Evolutionary conservation across 352 stramenopile genomes (phyloP), one percentile per base, ranked within the genome.

Genomic region (Pythium folliculosum): DNA sequence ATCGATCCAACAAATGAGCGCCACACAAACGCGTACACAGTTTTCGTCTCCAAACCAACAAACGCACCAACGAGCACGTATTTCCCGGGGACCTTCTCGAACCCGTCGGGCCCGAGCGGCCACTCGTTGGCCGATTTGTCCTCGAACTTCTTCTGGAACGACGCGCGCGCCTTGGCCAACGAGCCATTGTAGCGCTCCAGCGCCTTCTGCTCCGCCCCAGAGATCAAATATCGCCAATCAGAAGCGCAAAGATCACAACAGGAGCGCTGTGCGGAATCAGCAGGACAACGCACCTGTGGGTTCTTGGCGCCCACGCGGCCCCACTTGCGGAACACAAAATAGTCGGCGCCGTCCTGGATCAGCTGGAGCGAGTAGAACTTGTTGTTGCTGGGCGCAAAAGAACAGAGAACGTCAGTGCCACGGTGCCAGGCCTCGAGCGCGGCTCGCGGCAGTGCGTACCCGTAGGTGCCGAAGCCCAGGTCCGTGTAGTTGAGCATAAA

Each of bases 361-460:
- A 91, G 64, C 70, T 91, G 83, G 50, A 86, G 60, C 79, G 82
- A 84, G 76, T 91, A 91, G 43, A 88, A 91, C 64, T 91, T 91
- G 69, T 91, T 91, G 78, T 88, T 89, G 3, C 82, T 90, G 45
- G 2, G 37, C 4, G 30, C n/a, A 43, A 10, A 47, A 47, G 40
- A 47, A 13, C 4, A 1, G 5, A n/a, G n/a, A 16, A n/a, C 9
- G 40, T 47, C 14, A n/a, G 40, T 47, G 12, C 4, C 27, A 32
- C 5, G 27, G 27, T 32, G 27, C 27, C 27, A 32, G 3, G 27
- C 5, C 27, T 32, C 27, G 27, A 2, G 5, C 2, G 5, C 5
- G 27, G 27, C 2, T 32, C 27, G 27, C 5, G 27, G 27, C 27
- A 32, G 27, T 32, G 40, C 60, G 27, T 53, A 90, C 79, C 81